phyloP scores from a whole-genome alignment of 2,329 filamentous ascomycete species.

The Fusarium longipes region DNA sequence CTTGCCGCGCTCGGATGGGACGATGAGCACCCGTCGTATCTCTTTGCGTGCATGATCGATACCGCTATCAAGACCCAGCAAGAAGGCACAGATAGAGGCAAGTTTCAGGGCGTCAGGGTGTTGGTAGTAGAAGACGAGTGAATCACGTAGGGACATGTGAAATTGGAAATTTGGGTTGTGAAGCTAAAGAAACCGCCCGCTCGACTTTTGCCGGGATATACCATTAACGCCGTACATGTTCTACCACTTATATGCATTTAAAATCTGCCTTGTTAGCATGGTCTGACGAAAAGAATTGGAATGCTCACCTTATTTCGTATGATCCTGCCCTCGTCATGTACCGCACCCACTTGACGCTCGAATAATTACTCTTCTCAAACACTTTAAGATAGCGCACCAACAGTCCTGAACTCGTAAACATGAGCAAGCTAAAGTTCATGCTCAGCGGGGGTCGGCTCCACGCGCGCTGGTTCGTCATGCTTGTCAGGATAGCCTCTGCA shows the following conservation, averaged over 20 bases:
- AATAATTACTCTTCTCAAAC: constrained; percentile 99
- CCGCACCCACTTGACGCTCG: constrained; percentile 97
- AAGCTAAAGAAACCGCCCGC: constrained; percentile 45
- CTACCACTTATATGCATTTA: constrained; percentile 46
- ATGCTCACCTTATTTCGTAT: constrained; percentile 87
- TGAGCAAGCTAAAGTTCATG: constrained; percentile 91
- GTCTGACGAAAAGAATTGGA: neutral
- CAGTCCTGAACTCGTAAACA: constrained; percentile 97
- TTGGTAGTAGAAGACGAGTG: constrained; percentile 45
- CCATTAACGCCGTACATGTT: constrained; percentile 48
- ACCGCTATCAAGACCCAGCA: constrained; percentile 50
- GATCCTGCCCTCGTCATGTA: constrained; percentile 99
- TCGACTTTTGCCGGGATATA: constrained; percentile 49
- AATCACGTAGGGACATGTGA: constrained; percentile 15
- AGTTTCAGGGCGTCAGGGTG: constrained; percentile 45
- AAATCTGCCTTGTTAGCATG: constrained; percentile 49
- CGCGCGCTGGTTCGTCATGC: constrained; percentile 97
- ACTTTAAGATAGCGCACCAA: constrained; percentile 96
- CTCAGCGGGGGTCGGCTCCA: constrained; percentile 95
- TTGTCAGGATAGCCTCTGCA: constrained; percentile 91
- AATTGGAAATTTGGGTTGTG: constrained; percentile 28
- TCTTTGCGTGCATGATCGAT: constrained; percentile 48
- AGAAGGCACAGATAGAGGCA: constrained; percentile 20
- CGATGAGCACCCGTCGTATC: constrained; percentile 45
- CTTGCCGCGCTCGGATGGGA: constrained; percentile 49